A percentile compares a stretch with the other conserved stretches of the same genome.
Conservation (phyloP, 2,329 filamentous ascomycete species). For the Aspergillus aculeatus region DNA sequence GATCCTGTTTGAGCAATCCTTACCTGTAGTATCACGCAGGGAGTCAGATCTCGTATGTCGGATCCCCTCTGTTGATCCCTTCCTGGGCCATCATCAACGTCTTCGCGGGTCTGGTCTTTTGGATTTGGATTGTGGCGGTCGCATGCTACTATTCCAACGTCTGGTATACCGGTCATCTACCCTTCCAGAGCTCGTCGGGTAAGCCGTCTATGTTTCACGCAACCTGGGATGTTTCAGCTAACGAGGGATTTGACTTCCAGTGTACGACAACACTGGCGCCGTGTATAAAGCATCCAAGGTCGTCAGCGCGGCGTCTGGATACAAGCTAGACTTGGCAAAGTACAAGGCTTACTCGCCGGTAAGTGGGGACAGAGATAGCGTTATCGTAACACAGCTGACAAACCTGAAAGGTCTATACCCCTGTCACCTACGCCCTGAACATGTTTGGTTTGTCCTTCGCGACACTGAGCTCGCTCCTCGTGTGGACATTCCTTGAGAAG, state of each 20-base stretch:
- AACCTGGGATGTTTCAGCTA: neutral
- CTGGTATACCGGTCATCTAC: slow-evolving; percentile 63
- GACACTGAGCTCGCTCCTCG: slow-evolving; percentile 55
- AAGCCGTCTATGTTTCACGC: neutral
- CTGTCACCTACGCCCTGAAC: slow-evolving; percentile 28
- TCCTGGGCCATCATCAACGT: slow-evolving; percentile 71
- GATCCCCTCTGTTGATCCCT: slow-evolving; percentile 60
- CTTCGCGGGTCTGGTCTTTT: slow-evolving; percentile 61
- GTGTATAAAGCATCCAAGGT: slow-evolving; percentile 63
- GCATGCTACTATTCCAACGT: slow-evolving; percentile 62
- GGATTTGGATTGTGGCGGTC: slow-evolving; percentile 59
- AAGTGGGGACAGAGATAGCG: slow-evolving; percentile 45
- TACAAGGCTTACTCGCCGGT: slow-evolving; percentile 65
- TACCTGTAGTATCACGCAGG: slow-evolving; percentile 10
- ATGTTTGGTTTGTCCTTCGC: slow-evolving; percentile 62
- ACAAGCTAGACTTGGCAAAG: slow-evolving; percentile 60
- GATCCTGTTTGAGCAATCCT: slow-evolving; percentile 40
- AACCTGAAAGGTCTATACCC: slow-evolving; percentile 25
- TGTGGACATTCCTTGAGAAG: slow-evolving; percentile 26
- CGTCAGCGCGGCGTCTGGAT: slow-evolving; percentile 53
- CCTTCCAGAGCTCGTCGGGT: slow-evolving; percentile 48
- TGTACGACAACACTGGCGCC: slow-evolving; percentile 66
- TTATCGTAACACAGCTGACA: slow-evolving; percentile 47
- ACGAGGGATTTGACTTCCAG: slow-evolving; percentile 25
- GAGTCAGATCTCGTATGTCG: slow-evolving; percentile 28